Base-by-base conservation (phyloP, 2,329 filamentous ascomycete genomes). In the Berkeleyomyces basicola region DNA sequence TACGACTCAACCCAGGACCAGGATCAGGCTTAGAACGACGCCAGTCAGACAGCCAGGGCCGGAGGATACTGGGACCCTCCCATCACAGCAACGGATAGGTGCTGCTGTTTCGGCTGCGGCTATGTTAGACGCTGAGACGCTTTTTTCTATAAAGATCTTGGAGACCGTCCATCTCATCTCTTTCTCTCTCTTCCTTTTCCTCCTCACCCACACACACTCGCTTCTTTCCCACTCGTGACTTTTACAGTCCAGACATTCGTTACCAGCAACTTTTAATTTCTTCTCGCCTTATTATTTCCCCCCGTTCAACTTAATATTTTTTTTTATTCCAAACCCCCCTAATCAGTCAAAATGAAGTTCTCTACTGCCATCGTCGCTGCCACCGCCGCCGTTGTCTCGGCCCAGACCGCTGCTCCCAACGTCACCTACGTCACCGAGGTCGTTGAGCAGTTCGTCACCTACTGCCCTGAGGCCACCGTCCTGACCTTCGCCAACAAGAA, bases 401-500 rank as follows among this genome's bases (percentile, higher is more conserved):
- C 72, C 66, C 61, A 65, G 65, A 67, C 63, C 64, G 67, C 66
- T 66, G 67, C 66, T 61, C 70, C 70, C 70, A 79, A 79, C 73
- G 76, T 76, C 68, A 77, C 75, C 71, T 81, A 81, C 74, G 79
- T 78, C 74, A 88, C 84, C 68, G 82, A 86, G 78, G 76, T 83
- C 67, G 80, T 88, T 67, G 83, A 82, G 64, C 74, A 76, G 64
- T 82, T 82, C 77, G 83, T 80, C 75, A 90, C 86, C 71, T 88
- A 79, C 82, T 90, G 87, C 82, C 85, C 86, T 31, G 77, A 71
- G 68, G 73, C 86, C 67, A 88, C 86, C 69, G 73, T 77, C 69
- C 74, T 88, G 74, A 81, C 79, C 70, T 78, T 86, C 76, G 80
- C 79, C 71, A 77, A 74, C 74, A 77, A 79, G 72, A 87, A 84